Conservation (phyloP, 805 yeast genomes). For the Metschnikowia amazonensis region DNA sequence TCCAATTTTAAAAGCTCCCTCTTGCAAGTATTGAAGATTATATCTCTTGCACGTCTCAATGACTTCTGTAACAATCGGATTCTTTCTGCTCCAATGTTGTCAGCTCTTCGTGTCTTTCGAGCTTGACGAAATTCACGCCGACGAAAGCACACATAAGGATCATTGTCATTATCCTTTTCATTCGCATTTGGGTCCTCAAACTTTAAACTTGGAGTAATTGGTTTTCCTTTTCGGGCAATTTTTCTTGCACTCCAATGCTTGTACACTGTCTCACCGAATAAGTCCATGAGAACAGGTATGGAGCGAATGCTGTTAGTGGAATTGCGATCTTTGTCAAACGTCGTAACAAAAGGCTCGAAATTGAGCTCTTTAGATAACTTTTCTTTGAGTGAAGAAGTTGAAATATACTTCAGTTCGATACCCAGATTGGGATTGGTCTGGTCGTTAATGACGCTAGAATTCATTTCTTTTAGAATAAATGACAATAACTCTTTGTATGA, state of each 20-base stretch:
- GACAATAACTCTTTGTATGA: conserved; percentile 64
- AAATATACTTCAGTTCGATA: conserved; percentile 34
- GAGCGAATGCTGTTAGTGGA: conserved; percentile 36
- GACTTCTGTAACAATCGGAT: conserved; percentile 71
- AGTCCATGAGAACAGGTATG: conserved; percentile 44
- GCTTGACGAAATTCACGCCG: conserved; percentile 94
- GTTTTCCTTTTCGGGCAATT: conserved; percentile 61
- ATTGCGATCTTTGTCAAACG: conserved; percentile 46
- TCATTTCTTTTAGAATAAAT: conserved; percentile 37
- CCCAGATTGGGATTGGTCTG: conserved; percentile 24
- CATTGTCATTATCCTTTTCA: conserved; percentile 81
- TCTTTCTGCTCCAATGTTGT: conserved; percentile 82
- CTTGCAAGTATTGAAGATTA: conserved; percentile 66
- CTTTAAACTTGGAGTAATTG: conserved; percentile 69
- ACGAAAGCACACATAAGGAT: conserved; percentile 93
- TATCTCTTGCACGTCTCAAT: conserved; percentile 66
- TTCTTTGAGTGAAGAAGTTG: conserved; percentile 56
- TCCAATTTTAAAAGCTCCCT: conserved; percentile 68
- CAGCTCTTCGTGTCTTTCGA: conserved; percentile 93
- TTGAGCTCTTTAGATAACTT: conserved; percentile 53
- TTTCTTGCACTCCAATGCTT: conserved; percentile 80
- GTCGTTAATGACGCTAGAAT: conserved; percentile 24
- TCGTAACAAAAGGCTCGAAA: conserved; percentile 54
- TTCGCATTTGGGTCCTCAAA: conserved; percentile 74
- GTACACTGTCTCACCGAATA: conserved; percentile 66